Evolutionary conservation across 1,139 yeast genomes (phyloP), one percentile per base, ranked within the genome.

Genomic region (Yamadazyma atlantica): DNA sequence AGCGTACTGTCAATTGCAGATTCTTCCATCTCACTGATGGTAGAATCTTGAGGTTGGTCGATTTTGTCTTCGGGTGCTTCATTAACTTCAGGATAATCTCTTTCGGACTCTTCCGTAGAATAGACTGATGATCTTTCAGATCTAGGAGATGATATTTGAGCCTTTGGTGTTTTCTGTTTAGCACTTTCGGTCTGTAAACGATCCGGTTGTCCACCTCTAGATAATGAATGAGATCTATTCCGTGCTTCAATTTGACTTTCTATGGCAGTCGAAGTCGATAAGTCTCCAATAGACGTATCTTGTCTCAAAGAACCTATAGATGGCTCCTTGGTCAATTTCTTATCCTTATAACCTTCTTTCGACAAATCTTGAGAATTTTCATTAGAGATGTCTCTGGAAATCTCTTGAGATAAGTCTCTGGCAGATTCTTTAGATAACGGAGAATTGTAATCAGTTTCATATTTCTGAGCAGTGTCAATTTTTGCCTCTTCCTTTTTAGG

Each of bases 61-160:
- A n/a, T n/a, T n/a, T n/a, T n/a, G n/a, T n/a, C n/a, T n/a, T n/a
- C n/a, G n/a, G n/a, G n/a, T n/a, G n/a, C n/a, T n/a, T n/a, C n/a
- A n/a, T n/a, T n/a, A n/a, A 4, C 4, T n/a, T 28, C 12, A 28
- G 8, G 12, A 16, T 28, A 23, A 11, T 4, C 6, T 23, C 12
- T 10, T 8, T 15, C 19, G 10, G 9, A 4, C 19, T 44, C 46
- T 18, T 45, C 52, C 28, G 49, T 55, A 2, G 58, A 53, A 40
- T 53, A 53, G n/a, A 51, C 46, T 10, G 57, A 53, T 3, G 56
- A 51, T 25, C 55, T 41, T 35, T 43, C 48, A 6, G 55, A 49
- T 10, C 32, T 41, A 13, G 32, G 18, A 9, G 19, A 4, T 15
- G 30, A 28, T 10, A 28, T 3, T 16, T 28, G 30, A 9, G 30